Evolutionary conservation across 176 grass and related monocot species (phyloP).

Genomic region (Hsuehochloa calcarea): DNA sequence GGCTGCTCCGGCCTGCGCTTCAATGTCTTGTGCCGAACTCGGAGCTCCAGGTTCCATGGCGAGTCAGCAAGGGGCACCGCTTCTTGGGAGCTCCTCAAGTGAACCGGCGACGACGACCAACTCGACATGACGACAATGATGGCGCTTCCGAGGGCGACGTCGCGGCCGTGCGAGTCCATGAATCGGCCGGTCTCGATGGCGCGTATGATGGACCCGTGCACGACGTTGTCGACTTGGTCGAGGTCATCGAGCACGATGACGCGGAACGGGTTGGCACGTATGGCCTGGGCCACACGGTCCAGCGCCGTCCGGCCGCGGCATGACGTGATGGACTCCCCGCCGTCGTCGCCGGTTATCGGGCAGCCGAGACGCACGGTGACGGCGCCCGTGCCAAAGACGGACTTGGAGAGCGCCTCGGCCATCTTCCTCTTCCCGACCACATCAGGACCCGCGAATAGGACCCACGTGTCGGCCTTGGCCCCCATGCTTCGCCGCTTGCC

Average conservation of each 20-base stretch:
- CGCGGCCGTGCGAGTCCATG: constrained; percentile 56
- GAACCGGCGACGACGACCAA: constrained; percentile 30
- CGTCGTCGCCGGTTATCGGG: background rate
- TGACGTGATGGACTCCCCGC: constrained; percentile 27
- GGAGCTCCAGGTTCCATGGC: constrained; percentile 55
- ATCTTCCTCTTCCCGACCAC: constrained; percentile 67
- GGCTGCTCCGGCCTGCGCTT: constrained; percentile 44
- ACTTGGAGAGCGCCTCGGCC: constrained; percentile 56
- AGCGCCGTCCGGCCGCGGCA: constrained; percentile 48
- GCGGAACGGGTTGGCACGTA: constrained; percentile 50
- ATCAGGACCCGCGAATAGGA: constrained; percentile 61
- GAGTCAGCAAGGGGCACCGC: background rate
- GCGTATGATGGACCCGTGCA: constrained; percentile 37
- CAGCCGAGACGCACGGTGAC: constrained; percentile 40
- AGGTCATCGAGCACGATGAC: constrained; percentile 75
- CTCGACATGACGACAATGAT: constrained; percentile 57
- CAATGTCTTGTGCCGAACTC: background rate
- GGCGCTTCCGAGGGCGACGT: constrained; percentile 51
- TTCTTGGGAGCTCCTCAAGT: constrained; percentile 17
- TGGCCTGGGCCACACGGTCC: constrained; percentile 54
- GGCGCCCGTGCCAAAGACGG: constrained; percentile 38
- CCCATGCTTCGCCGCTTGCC: constrained; percentile 26
- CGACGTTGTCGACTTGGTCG: constrained; percentile 52
- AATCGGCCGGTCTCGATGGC: constrained; percentile 62
- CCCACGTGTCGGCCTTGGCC: constrained; percentile 49